A percentile compares a stretch with the other conserved stretches of the same genome.
These are phyloP conservation scores for Annulohypoxylon moriforme DNA, from an alignment of 495 filamentous ascomycete species.

Conservation along the genomic window DNA sequence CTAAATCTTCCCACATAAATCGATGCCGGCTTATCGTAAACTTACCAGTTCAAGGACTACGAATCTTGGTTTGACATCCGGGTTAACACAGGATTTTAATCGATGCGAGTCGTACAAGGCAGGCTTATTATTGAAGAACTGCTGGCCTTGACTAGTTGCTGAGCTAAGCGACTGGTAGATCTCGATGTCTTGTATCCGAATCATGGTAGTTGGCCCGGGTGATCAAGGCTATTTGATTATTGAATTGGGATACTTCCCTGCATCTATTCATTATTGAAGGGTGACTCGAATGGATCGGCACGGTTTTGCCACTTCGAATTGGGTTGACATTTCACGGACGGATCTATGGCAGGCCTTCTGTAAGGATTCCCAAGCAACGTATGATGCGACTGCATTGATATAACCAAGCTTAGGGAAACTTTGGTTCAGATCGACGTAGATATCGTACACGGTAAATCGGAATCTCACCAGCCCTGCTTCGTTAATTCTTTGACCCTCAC, in stretches of 20 bases:
- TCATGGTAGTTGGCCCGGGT: too few relatives aligned
- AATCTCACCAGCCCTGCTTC: constrained; percentile 74
- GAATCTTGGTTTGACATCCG: neutral
- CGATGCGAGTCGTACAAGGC: neutral
- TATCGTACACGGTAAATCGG: constrained; percentile 27
- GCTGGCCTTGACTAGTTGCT: too few relatives aligned
- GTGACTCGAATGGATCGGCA: neutral
- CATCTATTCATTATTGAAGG: neutral
- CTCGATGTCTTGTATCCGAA: too few relatives aligned
- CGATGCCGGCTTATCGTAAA: neutral
- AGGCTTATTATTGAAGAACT: neutral
- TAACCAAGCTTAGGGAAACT: constrained; percentile 3
- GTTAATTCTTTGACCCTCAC: constrained; percentile 72
- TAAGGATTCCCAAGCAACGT: constrained; percentile 9
- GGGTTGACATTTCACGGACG: neutral
- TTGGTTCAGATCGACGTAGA: constrained; percentile 7
- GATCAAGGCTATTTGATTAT: too few relatives aligned
- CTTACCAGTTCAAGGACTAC: neutral
- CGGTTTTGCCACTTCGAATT: neutral
- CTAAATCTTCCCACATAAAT: neutral
- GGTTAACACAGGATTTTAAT: neutral
- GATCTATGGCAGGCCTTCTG: neutral
- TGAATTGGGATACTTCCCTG: too few relatives aligned
- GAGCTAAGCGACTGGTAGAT: too few relatives aligned
- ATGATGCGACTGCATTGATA: constrained; percentile 29